Percentiles rank a stretch among this genome's conserved stretches.
These are phyloP conservation scores for Mycena maculata DNA, from an alignment of 768 basidiomycete genomes.

Conservation along the genomic window DNA sequence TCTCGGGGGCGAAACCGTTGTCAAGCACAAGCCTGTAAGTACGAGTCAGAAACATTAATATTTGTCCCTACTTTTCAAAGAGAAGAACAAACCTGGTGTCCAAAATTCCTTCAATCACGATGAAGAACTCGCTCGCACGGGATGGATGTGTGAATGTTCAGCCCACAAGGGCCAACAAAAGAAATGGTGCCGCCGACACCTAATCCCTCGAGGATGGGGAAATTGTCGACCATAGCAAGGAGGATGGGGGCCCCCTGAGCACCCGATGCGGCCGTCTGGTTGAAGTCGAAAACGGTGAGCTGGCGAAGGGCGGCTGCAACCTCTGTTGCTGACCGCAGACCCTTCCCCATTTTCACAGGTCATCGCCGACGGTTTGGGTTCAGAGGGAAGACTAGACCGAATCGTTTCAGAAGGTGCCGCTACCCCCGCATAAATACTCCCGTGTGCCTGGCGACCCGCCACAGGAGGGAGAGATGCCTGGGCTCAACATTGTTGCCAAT, in stretches of 20 bases:
- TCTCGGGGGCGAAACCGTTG: neutral
- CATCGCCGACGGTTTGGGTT: too few species aligned
- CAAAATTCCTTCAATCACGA: neutral
- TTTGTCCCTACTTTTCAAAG: too few species aligned
- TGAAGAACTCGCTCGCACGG: slow-evolving; percentile 1
- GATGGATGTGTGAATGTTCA: neutral
- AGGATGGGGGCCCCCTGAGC: slow-evolving; percentile 1
- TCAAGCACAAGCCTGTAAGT: too few species aligned
- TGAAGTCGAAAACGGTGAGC: slow-evolving; percentile 13
- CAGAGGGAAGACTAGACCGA: too few species aligned
- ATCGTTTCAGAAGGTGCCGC: too few species aligned
- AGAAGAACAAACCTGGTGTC: neutral
- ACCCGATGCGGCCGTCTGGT: neutral
- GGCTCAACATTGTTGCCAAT: too few species aligned
- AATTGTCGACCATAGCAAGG: slow-evolving; percentile 12
- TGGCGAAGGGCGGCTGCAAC: slow-evolving; percentile 8
- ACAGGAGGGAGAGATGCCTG: too few species aligned
- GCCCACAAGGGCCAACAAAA: neutral
- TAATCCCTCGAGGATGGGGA: slow-evolving; percentile 4
- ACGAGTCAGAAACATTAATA: too few species aligned
- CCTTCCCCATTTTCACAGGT: too few species aligned
- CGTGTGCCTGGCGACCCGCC: too few species aligned
- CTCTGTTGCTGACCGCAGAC: too few species aligned
- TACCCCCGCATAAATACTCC: too few species aligned
- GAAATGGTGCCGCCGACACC: neutral